Evolutionary conservation across 2,329 filamentous ascomycete genomes (phyloP).

Genomic region (Fusarium kyushuense): DNA sequence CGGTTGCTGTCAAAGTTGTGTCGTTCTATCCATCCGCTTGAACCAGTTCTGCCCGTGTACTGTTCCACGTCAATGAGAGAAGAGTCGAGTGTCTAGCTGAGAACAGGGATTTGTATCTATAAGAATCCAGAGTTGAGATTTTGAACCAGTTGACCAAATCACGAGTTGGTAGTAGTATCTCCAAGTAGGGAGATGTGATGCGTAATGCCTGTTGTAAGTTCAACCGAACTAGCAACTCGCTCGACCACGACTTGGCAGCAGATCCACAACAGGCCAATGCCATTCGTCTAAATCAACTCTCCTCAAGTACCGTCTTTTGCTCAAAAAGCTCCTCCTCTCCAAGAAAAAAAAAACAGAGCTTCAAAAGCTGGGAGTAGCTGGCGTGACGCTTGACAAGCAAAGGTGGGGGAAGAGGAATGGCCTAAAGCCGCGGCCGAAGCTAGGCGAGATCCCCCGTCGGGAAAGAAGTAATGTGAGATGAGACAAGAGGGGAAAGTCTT

Average conservation of each 20-base stretch:
- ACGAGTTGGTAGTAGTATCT: conserved; percentile 26
- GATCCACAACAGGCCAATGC: not conserved
- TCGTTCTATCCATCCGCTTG: conserved; percentile 43
- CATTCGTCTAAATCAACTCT: not conserved
- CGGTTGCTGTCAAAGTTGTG: conserved; percentile 38
- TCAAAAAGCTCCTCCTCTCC: not conserved
- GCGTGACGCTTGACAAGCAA: conserved; percentile 38
- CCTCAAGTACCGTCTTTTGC: not conserved
- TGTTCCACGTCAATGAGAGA: conserved; percentile 7
- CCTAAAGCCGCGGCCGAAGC: conserved; percentile 25
- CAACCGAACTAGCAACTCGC: conserved; percentile 4
- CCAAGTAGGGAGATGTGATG: not conserved
- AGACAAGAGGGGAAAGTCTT: conserved; percentile 4
- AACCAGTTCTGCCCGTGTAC: conserved; percentile 9
- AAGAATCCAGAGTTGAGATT: not conserved
- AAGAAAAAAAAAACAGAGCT: conserved; percentile 7
- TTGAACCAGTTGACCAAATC: conserved; percentile 3
- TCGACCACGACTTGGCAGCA: conserved; percentile 1
- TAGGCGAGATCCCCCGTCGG: conserved; percentile 9
- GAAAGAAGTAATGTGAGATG: conserved; percentile 19
- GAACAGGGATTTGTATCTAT: not conserved
- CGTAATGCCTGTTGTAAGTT: conserved; percentile 16
- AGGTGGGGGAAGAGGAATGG: conserved; percentile 24
- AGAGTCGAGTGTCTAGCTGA: not conserved
- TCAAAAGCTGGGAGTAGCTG: conserved; percentile 21